These are phyloP conservation scores for Aspergillus bertholletiae DNA, from an alignment of 495 filamentous ascomycete species.

Conservation along the genomic window DNA sequence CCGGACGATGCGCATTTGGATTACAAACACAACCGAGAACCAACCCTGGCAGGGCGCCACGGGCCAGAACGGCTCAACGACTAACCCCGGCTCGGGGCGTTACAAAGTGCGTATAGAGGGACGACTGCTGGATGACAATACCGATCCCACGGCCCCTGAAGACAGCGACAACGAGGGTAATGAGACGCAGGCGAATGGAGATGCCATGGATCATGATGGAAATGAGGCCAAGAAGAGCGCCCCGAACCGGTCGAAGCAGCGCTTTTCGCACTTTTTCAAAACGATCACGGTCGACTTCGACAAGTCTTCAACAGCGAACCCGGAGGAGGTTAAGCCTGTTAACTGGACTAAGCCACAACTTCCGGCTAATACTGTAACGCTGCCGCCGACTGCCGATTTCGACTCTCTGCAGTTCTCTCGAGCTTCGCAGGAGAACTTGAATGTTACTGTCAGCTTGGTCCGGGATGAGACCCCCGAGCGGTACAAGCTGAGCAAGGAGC, in stretches of 20 bases:
- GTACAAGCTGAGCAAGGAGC: conserved; percentile 68
- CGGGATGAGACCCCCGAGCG: conserved; percentile 84
- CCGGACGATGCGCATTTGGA: conserved; percentile 87
- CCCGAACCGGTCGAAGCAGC: conserved; percentile 44
- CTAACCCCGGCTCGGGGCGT: conserved; percentile 49
- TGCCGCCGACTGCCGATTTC: conserved; percentile 64
- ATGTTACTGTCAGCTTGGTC: conserved; percentile 83
- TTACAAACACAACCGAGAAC: conserved; percentile 91
- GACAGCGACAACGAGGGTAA: conserved; percentile 60
- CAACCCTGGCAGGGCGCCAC: conserved; percentile 83
- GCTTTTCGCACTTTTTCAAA: conserved; percentile 96
- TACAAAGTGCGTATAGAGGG: conserved; percentile 94
- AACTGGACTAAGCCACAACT: conserved; percentile 71
- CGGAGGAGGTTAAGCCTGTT: conserved; percentile 57
- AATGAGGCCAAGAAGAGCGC: conserved; percentile 36
- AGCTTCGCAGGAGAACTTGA: conserved; percentile 86
- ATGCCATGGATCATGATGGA: conserved; percentile 61
- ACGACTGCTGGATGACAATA: conserved; percentile 75
- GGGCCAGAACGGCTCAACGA: conserved; percentile 19
- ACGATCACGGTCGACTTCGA: conserved; percentile 85
- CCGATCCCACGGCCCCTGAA: conserved; percentile 38
- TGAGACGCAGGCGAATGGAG: conserved; percentile 23
- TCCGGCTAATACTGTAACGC: conserved; percentile 44
- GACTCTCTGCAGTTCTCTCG: conserved; percentile 90
- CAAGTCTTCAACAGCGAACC: conserved; percentile 41